Evolutionary conservation across 257 asterid species (phyloP), one percentile per base, ranked within the genome.

Genomic region (Solanum appendiculatum): DNA sequence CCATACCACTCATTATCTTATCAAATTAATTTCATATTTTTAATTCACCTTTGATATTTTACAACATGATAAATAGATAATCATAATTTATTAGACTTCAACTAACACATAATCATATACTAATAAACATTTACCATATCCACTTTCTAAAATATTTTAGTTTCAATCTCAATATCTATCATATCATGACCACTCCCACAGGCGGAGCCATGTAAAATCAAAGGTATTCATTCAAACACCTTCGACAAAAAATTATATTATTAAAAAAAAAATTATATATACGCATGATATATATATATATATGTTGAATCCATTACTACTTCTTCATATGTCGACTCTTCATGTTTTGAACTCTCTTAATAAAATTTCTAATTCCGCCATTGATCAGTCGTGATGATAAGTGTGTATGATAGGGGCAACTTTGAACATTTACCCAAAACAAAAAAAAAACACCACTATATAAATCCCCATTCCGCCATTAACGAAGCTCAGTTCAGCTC

Each of bases 391-490:
- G n/a, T n/a, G n/a, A n/a, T n/a, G n/a, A n/a, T n/a, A 1, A 5
- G 1, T 16, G 21, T 15, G 58, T 16, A 16, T 21, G 5, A 4
- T 63, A 64, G 6, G 74, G 74, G 74, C 1, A 68, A 29, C 29
- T 68, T 68, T 68, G 74, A 68, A 68, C 74, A 68, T 68, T 68
- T 68, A 18, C 75, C 40, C 23, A 9, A 27, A 68, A 31, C 7
- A 3, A 31, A 9, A 27, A 68, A 31, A 16, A 3, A 31, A 29
- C 3, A 6, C 44, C 77, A 10, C 88, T 93, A 91, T 92, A 93
- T 89, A 91, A 73, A 39, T 7, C 56, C 3, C 11, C 11, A 18
- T 11, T 33, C 82, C 34, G 39, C 46, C 85, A 44, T 92, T 29
- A 9, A 42, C 23, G 13, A 77, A 70, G 15, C 39, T 16, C 54